These are phyloP conservation scores for Triticum turgidum DNA, from an alignment of 176 grass and related monocot genomes.

Conservation along the genomic window DNA sequence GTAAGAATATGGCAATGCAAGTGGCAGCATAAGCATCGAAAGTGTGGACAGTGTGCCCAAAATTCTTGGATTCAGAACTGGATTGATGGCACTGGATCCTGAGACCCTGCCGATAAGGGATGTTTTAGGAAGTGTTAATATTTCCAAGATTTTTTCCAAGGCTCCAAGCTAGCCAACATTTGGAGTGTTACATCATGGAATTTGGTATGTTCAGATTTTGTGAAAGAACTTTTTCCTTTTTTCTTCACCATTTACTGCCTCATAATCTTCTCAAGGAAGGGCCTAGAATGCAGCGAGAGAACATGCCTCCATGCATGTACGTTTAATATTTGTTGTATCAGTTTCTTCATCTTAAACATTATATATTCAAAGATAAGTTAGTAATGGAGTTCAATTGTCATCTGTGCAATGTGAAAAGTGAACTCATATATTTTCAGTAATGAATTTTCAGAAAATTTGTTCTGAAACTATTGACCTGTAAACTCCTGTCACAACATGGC, in stretches of 20 bases:
- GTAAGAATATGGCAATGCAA: conserved; percentile 16
- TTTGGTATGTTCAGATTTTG: conserved; percentile 19
- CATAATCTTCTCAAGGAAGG: neutral
- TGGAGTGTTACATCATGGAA: neutral
- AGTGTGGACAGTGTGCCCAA: neutral
- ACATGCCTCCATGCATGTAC: neutral
- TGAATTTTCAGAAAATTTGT: neutral
- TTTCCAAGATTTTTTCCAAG: neutral
- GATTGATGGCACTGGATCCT: neutral
- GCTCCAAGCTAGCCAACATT: neutral
- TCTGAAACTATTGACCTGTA: neutral
- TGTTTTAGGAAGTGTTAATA: conserved; percentile 3
- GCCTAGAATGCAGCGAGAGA: neutral
- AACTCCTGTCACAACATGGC: neutral
- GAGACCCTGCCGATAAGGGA: neutral
- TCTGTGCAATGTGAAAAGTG: neutral
- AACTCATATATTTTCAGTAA: neutral
- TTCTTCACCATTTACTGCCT: neutral
- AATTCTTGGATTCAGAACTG: neutral
- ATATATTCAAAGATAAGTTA: neutral
- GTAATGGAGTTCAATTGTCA: neutral
- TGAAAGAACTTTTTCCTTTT: neutral
- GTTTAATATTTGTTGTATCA: conserved; percentile 13
- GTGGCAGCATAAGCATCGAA: neutral
- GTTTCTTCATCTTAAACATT: neutral